Percentiles rank a stretch among this genome's conserved stretches.
These are phyloP conservation scores for Arctium minus DNA, from an alignment of 129 eudicot species.

Conservation along the genomic window DNA sequence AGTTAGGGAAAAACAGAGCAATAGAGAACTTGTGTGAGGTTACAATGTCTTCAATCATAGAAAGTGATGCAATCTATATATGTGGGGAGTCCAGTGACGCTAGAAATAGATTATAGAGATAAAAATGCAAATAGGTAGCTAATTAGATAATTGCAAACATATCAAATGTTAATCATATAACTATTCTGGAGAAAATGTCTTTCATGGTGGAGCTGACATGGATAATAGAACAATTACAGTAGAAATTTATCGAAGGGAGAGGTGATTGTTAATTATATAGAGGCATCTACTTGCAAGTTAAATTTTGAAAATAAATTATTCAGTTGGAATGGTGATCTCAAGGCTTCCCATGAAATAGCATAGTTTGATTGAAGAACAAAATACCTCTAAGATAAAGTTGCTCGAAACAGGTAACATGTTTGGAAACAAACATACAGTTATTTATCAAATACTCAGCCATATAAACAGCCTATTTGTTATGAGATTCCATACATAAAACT, in stretches of 20 bases:
- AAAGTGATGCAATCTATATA: background rate
- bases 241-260: background rate
- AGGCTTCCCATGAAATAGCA: background rate
- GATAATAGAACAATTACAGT: background rate
- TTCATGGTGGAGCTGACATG: constrained; percentile 14
- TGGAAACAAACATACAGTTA: background rate
- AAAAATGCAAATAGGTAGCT: background rate
- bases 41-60: background rate
- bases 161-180: background rate
- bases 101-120: background rate
- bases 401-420: background rate
- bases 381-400: background rate
- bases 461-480: background rate
- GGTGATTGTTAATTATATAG: background rate
- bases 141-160: background rate
- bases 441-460: background rate
- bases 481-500: background rate
- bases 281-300: background rate
- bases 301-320: background rate
- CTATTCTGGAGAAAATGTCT: background rate
- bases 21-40: background rate
- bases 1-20: background rate
- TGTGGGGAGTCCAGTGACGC: background rate
- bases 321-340: background rate
- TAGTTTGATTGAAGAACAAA: constrained; percentile 2